A percentile compares a stretch with the other conserved stretches of the same genome.
phyloP scores from a whole-genome alignment of 805 yeast genomes.

The Cyberlindnera maritima region DNA sequence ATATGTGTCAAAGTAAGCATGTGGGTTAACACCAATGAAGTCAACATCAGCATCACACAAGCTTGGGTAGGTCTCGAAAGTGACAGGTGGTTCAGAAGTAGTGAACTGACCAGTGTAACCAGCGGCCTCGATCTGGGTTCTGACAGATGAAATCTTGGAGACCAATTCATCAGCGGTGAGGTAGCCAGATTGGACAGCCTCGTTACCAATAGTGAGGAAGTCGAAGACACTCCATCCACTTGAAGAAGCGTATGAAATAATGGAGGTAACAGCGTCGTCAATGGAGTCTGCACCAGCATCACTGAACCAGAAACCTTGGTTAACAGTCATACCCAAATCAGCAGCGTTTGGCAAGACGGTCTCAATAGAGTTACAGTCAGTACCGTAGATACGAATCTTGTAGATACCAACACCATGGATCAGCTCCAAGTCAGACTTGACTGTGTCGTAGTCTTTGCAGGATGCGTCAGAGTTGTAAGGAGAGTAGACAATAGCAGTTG shows the following conservation, averaged over 20 bases:
- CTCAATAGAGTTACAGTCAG: constrained; percentile 72
- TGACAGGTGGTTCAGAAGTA: constrained; percentile 88
- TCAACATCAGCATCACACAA: constrained; percentile 75
- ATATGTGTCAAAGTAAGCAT: constrained; percentile 73
- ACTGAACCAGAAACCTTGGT: constrained; percentile 86
- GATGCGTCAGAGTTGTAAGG: constrained; percentile 70
- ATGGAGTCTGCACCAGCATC: constrained; percentile 65
- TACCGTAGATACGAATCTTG: constrained; percentile 77
- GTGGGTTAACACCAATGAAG: constrained; percentile 82
- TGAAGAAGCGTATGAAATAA: constrained; percentile 47
- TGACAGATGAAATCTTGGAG: constrained; percentile 62
- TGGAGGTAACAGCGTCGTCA: constrained; percentile 51
- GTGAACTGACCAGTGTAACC: constrained; percentile 79
- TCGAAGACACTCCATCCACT: constrained; percentile 74
- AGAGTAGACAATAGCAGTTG: constrained; percentile 66
- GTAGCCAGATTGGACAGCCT: constrained; percentile 69
- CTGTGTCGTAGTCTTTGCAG: constrained; percentile 60
- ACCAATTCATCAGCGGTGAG: constrained; percentile 61
- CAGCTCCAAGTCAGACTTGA: constrained; percentile 53
- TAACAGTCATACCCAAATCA: constrained; percentile 62
- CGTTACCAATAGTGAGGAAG: constrained; percentile 82
- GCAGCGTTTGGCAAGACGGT: constrained; percentile 62
- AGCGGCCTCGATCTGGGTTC: constrained; percentile 51
- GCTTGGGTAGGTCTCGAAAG: constrained; percentile 57
- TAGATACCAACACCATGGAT: constrained; percentile 62